A percentile compares a stretch with the other conserved stretches of the same genome.
Conservation (phyloP, 2,329 filamentous ascomycete genomes). For the Amesomyces nigricolor region DNA sequence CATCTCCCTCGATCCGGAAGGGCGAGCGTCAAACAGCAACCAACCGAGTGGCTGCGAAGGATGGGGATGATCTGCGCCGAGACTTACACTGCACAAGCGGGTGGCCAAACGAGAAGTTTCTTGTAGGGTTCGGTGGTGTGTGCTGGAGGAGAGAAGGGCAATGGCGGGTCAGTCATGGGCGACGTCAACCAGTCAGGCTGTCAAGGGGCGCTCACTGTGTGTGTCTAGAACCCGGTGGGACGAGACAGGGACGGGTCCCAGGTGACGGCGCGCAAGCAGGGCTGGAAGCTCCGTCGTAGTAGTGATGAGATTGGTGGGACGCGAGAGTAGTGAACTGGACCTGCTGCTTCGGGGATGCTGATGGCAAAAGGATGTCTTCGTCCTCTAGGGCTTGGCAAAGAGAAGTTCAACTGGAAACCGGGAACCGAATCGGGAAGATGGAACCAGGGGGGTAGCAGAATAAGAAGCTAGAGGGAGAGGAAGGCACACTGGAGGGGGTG, state of each 20-base stretch:
- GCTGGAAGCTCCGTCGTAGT: neutral
- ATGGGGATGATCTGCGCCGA: conserved; percentile 10
- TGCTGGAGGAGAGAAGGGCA: neutral
- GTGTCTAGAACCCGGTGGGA: conserved; percentile 10
- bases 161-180: neutral
- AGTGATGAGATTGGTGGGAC: conserved; percentile 1
- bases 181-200: conserved; percentile 2
- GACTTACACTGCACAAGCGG: neutral
- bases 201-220: neutral
- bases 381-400: too few relatives aligned
- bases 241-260: neutral
- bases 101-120: conserved; percentile 10
- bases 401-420: too few relatives aligned
- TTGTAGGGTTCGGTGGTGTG: conserved; percentile 4
- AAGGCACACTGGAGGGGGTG: too few relatives aligned
- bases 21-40: neutral
- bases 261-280: neutral
- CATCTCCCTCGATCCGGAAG: neutral
- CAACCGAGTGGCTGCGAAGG: neutral
- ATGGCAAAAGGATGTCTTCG: neutral
- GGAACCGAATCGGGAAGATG: too few relatives aligned
- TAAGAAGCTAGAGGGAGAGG: too few relatives aligned
- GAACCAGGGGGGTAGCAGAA: too few relatives aligned
- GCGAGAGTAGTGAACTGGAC: too few relatives aligned
- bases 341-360: neutral